Base-by-base conservation (phyloP, 2,329 filamentous ascomycete genomes). In the Clonostachys rhizophaga region DNA sequence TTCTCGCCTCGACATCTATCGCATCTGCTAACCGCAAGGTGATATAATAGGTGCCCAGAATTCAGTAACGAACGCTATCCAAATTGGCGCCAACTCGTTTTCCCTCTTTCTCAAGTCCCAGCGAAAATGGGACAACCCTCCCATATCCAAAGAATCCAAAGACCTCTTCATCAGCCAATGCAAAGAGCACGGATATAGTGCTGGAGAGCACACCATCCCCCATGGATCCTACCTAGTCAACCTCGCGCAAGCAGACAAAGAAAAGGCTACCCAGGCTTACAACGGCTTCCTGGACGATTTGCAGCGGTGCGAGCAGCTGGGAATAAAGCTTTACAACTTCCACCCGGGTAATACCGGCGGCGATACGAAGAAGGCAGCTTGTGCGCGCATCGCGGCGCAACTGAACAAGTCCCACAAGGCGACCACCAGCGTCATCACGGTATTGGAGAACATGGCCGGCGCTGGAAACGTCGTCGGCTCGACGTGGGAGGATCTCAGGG, bases 161-260 rank as follows among this genome's bases (percentile, higher is more conserved):
- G 75, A 82, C 40, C 76, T 82, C 37, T 99, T 97, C 69, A 79
- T 79, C 47, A 74, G 76, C 40, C 71, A 82, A 34, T 89, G 89
- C 60, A 73, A 79, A 44, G 70, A 84, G 44, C 83, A 92, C 62
- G 70, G 72, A 44, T 96, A 92, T 65, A 83, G 89, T 58, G 79
- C 83, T 7, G 75, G 74, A 48, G 79, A 81, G 61, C 85, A 89
- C 67, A 81, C 91, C 58, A 82, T 99, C 2, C 94, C 94, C 0
- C 94, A 99, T 63, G 94, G 94, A 34, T 95, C 89, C 2, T 99
- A 99, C 64, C 85, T 99, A 8, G 91, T 99, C 59, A 99, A 99
- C 62, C 81, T 99, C 6, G 94, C 94, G 1, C 90, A 96, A 60
- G 77, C 83, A 5, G 91, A 97, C 59, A 65, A 79, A 24, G 78